A percentile compares a stretch with the other conserved stretches of the same genome.
Evolutionary conservation across 768 basidiomycete species (phyloP).

Genomic region (Kwoniella sp.): DNA sequence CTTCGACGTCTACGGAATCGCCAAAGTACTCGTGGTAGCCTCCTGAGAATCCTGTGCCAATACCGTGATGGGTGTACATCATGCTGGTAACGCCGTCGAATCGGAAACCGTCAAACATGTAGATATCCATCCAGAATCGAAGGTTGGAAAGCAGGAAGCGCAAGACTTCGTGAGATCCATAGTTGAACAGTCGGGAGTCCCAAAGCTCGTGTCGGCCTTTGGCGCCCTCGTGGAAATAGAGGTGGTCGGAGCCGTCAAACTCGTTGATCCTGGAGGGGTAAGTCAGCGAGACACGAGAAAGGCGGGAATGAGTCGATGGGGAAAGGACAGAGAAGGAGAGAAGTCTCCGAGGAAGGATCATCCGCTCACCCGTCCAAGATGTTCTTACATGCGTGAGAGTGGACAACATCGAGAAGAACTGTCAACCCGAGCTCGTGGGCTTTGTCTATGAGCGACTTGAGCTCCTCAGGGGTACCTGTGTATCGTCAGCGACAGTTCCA

Average conservation of each 20-base stretch:
- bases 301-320: too few species aligned
- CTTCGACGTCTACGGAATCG: slow-evolving; percentile 76
- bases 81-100: slow-evolving; percentile 99
- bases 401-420: slow-evolving; percentile 93
- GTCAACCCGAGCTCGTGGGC: slow-evolving; percentile 91
- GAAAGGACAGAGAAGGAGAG: too few species aligned
- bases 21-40: slow-evolving; percentile 99
- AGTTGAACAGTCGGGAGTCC: slow-evolving; percentile 97
- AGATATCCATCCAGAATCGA: slow-evolving; percentile 93
- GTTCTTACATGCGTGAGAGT: slow-evolving; percentile 98
- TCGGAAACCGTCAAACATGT: slow-evolving; percentile 93
- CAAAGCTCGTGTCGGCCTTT: slow-evolving; percentile 93
- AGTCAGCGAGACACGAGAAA: too few species aligned
- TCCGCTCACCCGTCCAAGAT: slow-evolving; percentile 74
- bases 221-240: slow-evolving; percentile 91
- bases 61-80: slow-evolving; percentile 99
- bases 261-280: slow-evolving; percentile 65
- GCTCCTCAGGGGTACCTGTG: slow-evolving; percentile 79
- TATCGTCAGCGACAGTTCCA: background rate
- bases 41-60: slow-evolving; percentile 92
- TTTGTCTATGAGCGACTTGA: slow-evolving; percentile 91
- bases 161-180: slow-evolving; percentile 88
- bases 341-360: too few species aligned
- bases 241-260: slow-evolving; percentile 96
- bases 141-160: slow-evolving; percentile 94